Evolutionary conservation across 2,329 filamentous ascomycete genomes (phyloP).

Genomic region (Hysterium pulicare): DNA sequence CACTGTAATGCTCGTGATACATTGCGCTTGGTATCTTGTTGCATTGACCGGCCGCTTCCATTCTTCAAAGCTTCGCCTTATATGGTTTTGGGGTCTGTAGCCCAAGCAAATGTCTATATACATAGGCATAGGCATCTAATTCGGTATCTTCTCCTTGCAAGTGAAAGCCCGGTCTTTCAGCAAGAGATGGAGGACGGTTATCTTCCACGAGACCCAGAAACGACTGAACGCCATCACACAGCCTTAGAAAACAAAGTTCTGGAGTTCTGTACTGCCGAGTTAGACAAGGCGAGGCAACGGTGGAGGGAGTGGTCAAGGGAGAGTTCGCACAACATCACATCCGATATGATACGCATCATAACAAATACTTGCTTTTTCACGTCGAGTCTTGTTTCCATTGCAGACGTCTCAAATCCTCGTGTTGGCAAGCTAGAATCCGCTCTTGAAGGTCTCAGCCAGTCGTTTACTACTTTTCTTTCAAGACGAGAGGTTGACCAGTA

Average conservation of each 20-base stretch:
- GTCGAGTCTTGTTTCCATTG: slow-evolving; percentile 26
- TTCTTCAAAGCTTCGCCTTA: slow-evolving; percentile 22
- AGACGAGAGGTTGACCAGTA: slow-evolving; percentile 40
- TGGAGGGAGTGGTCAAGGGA: slow-evolving; percentile 44
- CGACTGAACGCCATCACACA: slow-evolving; percentile 17
- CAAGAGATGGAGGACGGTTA: slow-evolving; percentile 4
- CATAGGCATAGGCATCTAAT: slow-evolving; percentile 41
- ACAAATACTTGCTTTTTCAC: slow-evolving; percentile 47
- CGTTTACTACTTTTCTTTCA: slow-evolving; percentile 34
- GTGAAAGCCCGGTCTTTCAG: slow-evolving; percentile 11
- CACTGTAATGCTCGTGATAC: slow-evolving; percentile 66
- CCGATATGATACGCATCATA: slow-evolving; percentile 50
- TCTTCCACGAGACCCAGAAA: slow-evolving; percentile 5
- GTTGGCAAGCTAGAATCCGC: slow-evolving; percentile 19
- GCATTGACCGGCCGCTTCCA: slow-evolving; percentile 55
- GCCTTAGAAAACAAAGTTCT: slow-evolving; percentile 35
- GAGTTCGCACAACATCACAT: slow-evolving; percentile 45
- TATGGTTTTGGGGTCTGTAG: slow-evolving; percentile 39
- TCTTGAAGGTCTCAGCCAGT: slow-evolving; percentile 19
- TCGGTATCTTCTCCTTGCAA: slow-evolving; percentile 48
- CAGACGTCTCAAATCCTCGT: slow-evolving; percentile 19
- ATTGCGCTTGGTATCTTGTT: slow-evolving; percentile 65
- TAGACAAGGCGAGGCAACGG: slow-evolving; percentile 43
- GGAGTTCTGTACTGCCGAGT: slow-evolving; percentile 46
- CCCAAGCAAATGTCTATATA: slow-evolving; percentile 43